Base-by-base conservation (phyloP, 164 flowering plant species). In the Protea cynaroides region DNA sequence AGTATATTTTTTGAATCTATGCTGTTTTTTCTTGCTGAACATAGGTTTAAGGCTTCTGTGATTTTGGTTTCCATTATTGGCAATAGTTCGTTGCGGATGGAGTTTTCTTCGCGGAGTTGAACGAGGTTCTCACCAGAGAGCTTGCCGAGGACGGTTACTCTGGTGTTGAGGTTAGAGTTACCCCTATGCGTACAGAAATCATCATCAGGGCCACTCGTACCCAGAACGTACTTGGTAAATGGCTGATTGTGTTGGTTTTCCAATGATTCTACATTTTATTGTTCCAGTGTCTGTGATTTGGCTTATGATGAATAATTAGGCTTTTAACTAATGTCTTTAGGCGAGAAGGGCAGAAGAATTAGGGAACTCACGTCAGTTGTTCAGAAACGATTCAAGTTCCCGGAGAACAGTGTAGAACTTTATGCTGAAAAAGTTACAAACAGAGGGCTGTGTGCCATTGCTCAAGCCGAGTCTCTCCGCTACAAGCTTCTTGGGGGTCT, bases 401-500 rank as follows among this genome's bases (percentile, higher is more conserved):
- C 87, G 1, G 90, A 85, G 75, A 80, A 82, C 78, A 77, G 79
- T 61, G 87, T 85, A 25, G 87, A 83, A 75, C 70, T 82, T 24
- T 85, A 82, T 57, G 90, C 88, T 22, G 86, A 82, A 78, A 84
- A 81, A 64, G 86, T 86, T 22, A 82, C 78, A 71, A 84, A 80
- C 69, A 78, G 88, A 59, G 91, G 86, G 0, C 83, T 82, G 34
- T 84, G 88, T 38, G 91, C 86, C 47, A 80, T 86, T 75, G 91
- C 87, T 25, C 88, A 84, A 73, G 85, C 87, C 1, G 89, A 86
- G 74, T 83, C 89, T 29, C 82, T 86, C 17, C 83, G 89, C 0
- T 84, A 86, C 83, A 83, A 84, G 81, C 84, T 86, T 37, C 87
- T 86, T 11, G 89, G 89, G 44, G 89, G 92, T 1, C 87, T 86